Evolutionary conservation across 345 rosid genomes (phyloP), one percentile per base, ranked within the genome.

Genomic region (Eutrema heterophyllum): DNA sequence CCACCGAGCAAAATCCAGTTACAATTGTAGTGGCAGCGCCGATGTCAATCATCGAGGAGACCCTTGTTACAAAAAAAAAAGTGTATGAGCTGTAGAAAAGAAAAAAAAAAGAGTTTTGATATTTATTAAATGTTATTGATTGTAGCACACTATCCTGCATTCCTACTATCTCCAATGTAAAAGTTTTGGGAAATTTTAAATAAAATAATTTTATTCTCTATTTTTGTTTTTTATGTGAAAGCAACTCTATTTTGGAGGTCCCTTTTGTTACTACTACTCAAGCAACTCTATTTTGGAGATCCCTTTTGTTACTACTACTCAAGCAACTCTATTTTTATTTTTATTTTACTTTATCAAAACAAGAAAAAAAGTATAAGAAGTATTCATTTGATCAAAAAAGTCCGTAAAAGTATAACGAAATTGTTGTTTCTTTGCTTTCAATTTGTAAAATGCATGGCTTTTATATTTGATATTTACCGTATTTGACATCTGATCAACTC

Each of bases 171-270:
- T 7, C 40, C 11, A 36, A 36, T 10, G 3, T 7, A 35, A 7
- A 36, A 36, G 1, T 36, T 35, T 45, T 48, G 12, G 27, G 14
- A 7, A 35, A 5, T 56, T 12, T 35, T 4, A 54, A n/a, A 32
- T 56, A 15, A 56, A 56, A 33, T 21, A 33, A 33, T 3, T 10
- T 15, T 13, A 3, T 38, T 36, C 29, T 36, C n/a, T 18, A 18
- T 21, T 16, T 35, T 35, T 57, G 35, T 10, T 58, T 58, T 6
- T 67, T n/a, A 68, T 56, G 73, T 57, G 74, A 70, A 57, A 21
- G 7, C 48, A 57, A 46, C 46, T 70, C 10, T 33, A 9, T 35
- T 43, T 57, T 4, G 40, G 30, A 44, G 65, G 57, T 32, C 11
- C 36, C 65, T 4, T 41, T 32, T 33, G 55, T 70, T 36, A 57